Evolutionary conservation across 1,284 basidiomycete genomes (phyloP).

Genomic region (Filobasidium uniguttulatum): DNA sequence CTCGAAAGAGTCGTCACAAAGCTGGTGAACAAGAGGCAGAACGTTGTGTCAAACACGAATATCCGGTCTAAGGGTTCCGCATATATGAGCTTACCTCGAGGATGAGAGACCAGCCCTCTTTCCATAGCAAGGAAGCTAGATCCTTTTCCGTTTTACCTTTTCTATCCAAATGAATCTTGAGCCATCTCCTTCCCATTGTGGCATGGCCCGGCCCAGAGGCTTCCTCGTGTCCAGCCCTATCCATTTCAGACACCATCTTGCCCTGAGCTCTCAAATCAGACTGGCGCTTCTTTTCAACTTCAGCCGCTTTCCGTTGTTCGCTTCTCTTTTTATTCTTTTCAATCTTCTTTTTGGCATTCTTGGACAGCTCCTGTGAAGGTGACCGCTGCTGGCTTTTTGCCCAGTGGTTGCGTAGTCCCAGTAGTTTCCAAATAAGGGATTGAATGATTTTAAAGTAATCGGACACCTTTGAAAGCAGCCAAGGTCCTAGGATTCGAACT

Average conservation of each 20-base stretch:
- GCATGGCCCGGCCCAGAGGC: slow-evolving; percentile 27
- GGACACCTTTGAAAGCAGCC: no score
- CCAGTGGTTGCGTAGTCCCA: no score
- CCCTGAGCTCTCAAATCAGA: slow-evolving; percentile 4
- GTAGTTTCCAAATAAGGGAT: no score
- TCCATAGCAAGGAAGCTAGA: slow-evolving; percentile 63
- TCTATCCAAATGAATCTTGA: slow-evolving; percentile 53
- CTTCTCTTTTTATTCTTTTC: no score
- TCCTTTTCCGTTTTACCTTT: slow-evolving; percentile 57
- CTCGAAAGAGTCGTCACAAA: slow-evolving; percentile 95
- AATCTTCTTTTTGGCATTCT: slow-evolving; percentile 3
- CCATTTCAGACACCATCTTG: slow-evolving; percentile 10
- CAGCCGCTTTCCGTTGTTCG: not conserved
- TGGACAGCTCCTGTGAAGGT: not conserved
- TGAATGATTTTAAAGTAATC: no score
- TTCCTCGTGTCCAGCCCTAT: no score
- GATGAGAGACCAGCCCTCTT: slow-evolving; percentile 75
- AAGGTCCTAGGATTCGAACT: no score
- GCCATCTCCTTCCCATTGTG: slow-evolving; percentile 47
- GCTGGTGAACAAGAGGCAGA: slow-evolving; percentile 39
- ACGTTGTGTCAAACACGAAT: not conserved
- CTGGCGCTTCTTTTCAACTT: not conserved
- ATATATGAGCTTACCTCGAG: slow-evolving; percentile 55
- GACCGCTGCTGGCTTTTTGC: no score
- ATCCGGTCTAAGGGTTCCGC: not conserved